Percentiles rank a stretch among this genome's conserved stretches.
Conservation (phyloP, 768 basidiomycete genomes). For the Pleurotus pulmonarius region DNA sequence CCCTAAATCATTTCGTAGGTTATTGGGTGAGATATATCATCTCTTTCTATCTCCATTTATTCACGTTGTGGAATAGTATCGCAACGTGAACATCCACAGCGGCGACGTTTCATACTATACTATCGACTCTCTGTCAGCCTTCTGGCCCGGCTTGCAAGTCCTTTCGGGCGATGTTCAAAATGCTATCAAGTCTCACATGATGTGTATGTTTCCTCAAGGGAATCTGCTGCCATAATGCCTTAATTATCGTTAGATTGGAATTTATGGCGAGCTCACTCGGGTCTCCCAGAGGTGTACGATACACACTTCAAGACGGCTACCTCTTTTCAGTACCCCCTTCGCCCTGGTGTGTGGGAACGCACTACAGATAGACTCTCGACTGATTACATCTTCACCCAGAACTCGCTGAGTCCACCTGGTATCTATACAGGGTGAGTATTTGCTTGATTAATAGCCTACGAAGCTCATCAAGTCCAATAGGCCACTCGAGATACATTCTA, state of each 20-base stretch:
- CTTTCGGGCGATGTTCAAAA: constrained; percentile 81
- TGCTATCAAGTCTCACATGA: constrained; percentile 89
- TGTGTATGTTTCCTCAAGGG: constrained; percentile 49
- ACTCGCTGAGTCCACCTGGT: constrained; percentile 96
- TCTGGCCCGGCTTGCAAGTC: constrained; percentile 96
- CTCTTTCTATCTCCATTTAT: not conserved
- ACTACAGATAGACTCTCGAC: not conserved
- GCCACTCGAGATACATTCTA: constrained; percentile 93
- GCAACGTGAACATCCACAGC: constrained; percentile 73
- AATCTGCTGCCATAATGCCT: not conserved
- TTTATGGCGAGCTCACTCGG: constrained; percentile 83
- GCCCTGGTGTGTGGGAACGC: constrained; percentile 50
- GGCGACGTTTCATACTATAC: constrained; percentile 73
- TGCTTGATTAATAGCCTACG: not conserved
- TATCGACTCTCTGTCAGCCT: constrained; percentile 95
- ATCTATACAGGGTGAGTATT: constrained; percentile 74
- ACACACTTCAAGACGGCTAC: constrained; percentile 69
- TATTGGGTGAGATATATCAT: not conserved
- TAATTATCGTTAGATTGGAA: constrained; percentile 68
- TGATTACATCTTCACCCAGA: constrained; percentile 38
- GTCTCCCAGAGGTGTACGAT: constrained; percentile 91
- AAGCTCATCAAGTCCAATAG: constrained; percentile 31
- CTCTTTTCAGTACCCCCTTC: constrained; percentile 73
- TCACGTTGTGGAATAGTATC: constrained; percentile 52
- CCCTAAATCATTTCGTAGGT: not conserved